Base-by-base conservation (phyloP, 345 rosid species). In the Eucalyptus lansdowneana region DNA sequence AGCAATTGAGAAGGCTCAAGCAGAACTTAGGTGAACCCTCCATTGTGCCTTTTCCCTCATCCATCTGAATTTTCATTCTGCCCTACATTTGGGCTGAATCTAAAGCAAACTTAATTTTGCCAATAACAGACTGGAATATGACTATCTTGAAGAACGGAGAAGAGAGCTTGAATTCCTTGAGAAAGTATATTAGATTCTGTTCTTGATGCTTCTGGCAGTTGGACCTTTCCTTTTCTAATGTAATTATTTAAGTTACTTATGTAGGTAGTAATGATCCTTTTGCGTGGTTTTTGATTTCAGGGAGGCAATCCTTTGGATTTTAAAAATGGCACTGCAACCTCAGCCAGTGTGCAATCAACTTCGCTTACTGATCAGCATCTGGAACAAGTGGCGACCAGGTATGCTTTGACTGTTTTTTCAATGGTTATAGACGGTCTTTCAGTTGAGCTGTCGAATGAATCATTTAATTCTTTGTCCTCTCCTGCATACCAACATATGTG, bases 281-380 rank as follows among this genome's bases (percentile, higher is more conserved):
- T 40, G 60, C 89, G 89, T 90, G 81, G 44, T 51, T 15, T 90
- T 88, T 87, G 37, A 15, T 58, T 91, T 90, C 94, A 98, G 99
- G 37, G 99, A n/a, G 99, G 99, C 88, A 95, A 98, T 94, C 99
- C 99, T 88, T 94, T 98, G 94, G 99, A 98, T 92, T 98, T 97
- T 90, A 97, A 96, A 94, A 93, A 93, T 92, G 95, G 94, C 86
- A 92, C 93, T 92, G 94, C 95, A 89, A 94, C 97, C 89, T 94
- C 98, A 21, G 94, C 91, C 89, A 96, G 98, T 91, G 94, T 97
- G 91, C 99, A 98, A 92, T 98, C 99, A 89, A 96, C 99, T 86
- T 98, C 98, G 88, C 94, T 96, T 88, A 92, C 94, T 86, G 97
- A 97, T 93, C 97, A 94, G 91, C 99, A 95, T 25, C 94, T 94